A percentile compares a stretch with the other conserved stretches of the same genome.
Evolutionary conservation across 75 land plant species (phyloP).

Genomic region (Selaginella tamariscina): DNA sequence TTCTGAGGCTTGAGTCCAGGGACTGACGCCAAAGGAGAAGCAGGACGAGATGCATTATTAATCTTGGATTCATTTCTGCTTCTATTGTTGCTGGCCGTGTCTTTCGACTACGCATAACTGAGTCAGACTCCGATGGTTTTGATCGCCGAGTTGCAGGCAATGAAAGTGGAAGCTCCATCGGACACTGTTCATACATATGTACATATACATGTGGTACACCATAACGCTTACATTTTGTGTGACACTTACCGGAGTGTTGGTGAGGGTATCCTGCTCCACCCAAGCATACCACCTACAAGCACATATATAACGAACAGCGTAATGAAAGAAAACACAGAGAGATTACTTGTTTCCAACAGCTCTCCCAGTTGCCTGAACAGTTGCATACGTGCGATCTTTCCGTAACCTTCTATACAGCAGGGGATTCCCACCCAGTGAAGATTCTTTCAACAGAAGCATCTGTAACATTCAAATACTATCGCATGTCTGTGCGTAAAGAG

Average conservation of each 20-base stretch:
- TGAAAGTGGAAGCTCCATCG: neutral
- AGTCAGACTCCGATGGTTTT: neutral
- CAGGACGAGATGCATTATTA: neutral
- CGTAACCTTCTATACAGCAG: slow-evolving; percentile 18
- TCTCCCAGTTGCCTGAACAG: slow-evolving; percentile 25
- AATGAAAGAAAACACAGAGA: neutral
- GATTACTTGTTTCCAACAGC: slow-evolving; percentile 21
- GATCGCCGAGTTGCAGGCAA: neutral
- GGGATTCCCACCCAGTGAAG: slow-evolving; percentile 10
- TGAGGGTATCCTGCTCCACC: slow-evolving; percentile 26
- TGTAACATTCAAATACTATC: slow-evolving; percentile 2
- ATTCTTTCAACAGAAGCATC: slow-evolving; percentile 21
- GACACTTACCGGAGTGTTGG: neutral
- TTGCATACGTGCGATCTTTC: slow-evolving; percentile 17
- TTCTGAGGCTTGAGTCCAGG: neutral
- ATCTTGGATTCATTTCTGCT: neutral
- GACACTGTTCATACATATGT: too few species aligned
- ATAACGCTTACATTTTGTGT: too few species aligned
- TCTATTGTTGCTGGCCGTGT: neutral
- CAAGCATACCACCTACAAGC: slow-evolving; percentile 27
- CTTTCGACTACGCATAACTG: neutral
- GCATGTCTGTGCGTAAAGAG: slow-evolving; percentile 2
- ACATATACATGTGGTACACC: too few species aligned
- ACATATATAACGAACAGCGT: neutral
- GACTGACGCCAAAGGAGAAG: neutral